phyloP scores from a whole-genome alignment of 768 basidiomycete genomes.

The Gymnopilus dilepis region DNA sequence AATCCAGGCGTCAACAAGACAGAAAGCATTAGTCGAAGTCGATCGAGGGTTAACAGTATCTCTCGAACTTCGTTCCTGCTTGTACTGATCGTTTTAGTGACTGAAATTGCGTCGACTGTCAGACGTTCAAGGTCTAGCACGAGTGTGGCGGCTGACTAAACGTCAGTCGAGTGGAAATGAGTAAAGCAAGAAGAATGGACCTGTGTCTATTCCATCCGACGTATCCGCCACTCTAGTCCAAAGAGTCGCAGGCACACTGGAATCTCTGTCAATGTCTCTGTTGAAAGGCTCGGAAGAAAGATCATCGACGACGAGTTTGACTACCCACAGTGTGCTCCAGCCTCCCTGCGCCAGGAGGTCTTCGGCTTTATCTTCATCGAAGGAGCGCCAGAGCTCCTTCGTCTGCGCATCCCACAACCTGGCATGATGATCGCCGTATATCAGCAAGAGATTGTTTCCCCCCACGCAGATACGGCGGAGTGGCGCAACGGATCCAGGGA shows the following conservation, averaged over 20 bases:
- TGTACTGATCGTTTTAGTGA: slow-evolving; percentile 58
- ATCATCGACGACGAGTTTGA: background rate
- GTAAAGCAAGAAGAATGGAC: slow-evolving; percentile 23
- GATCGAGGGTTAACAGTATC: slow-evolving; percentile 53
- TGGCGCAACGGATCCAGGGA: slow-evolving; percentile 81
- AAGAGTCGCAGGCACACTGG: slow-evolving; percentile 27
- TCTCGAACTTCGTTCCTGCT: slow-evolving; percentile 45
- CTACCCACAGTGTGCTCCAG: slow-evolving; percentile 76
- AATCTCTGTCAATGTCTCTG: slow-evolving; percentile 28
- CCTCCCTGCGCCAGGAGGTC: slow-evolving; percentile 73
- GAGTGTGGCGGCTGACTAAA: slow-evolving; percentile 50
- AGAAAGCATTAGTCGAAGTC: slow-evolving; percentile 66
- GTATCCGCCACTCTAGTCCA: slow-evolving; percentile 32
- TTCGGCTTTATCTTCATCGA: slow-evolving; percentile 74
- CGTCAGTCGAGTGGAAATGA: background rate
- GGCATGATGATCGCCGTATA: slow-evolving; percentile 78
- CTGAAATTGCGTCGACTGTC: slow-evolving; percentile 49
- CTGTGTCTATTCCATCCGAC: slow-evolving; percentile 23
- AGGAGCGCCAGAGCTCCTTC: slow-evolving; percentile 85
- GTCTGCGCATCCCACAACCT: slow-evolving; percentile 88
- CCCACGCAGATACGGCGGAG: slow-evolving; percentile 67
- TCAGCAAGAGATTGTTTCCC: slow-evolving; percentile 71
- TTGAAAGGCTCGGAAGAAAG: background rate
- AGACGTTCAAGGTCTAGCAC: slow-evolving; percentile 57
- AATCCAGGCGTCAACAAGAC: slow-evolving; percentile 72